Evolutionary conservation across 495 filamentous ascomycete species (phyloP).

Genomic region (Daldinia decipiens): DNA sequence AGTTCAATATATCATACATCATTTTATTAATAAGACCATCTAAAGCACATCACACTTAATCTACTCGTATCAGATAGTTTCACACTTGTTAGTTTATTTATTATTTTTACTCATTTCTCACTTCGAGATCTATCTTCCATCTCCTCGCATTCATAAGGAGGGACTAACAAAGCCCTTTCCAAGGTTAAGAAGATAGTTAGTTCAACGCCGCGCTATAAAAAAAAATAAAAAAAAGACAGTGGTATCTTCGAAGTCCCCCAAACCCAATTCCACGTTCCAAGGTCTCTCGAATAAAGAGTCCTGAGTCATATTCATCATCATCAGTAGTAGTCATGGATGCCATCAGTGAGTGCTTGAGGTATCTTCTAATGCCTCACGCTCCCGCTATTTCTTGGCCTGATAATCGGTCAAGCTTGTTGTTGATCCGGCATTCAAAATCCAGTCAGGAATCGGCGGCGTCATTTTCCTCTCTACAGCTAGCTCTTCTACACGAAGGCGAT

Average conservation of each 20-base stretch:
- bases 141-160: conserved; percentile 12
- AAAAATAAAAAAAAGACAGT: conserved; percentile 44
- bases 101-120: conserved; percentile 22
- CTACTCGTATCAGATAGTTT: conserved; percentile 4
- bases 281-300: conserved; percentile 11
- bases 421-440: conserved; percentile 62
- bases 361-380: conserved; percentile 8
- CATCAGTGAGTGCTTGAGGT: not conserved
- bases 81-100: conserved; percentile 21
- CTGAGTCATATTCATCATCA: conserved; percentile 38
- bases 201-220: conserved; percentile 48
- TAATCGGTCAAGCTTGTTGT: conserved; percentile 56
- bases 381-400: conserved; percentile 35
- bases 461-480: conserved; percentile 56
- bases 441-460: conserved; percentile 69
- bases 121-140: not conserved
- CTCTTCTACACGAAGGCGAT: conserved; percentile 38
- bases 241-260: conserved; percentile 46
- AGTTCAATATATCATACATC: too few relatives aligned
- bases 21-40: too few relatives aligned
- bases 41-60: not conserved
- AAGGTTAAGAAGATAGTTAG: conserved; percentile 27
- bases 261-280: conserved; percentile 28
- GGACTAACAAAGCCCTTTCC: conserved; percentile 22
- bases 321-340: conserved; percentile 16